Conservation (phyloP, 1,284 basidiomycete species). For the Crepidotus sp. region DNA sequence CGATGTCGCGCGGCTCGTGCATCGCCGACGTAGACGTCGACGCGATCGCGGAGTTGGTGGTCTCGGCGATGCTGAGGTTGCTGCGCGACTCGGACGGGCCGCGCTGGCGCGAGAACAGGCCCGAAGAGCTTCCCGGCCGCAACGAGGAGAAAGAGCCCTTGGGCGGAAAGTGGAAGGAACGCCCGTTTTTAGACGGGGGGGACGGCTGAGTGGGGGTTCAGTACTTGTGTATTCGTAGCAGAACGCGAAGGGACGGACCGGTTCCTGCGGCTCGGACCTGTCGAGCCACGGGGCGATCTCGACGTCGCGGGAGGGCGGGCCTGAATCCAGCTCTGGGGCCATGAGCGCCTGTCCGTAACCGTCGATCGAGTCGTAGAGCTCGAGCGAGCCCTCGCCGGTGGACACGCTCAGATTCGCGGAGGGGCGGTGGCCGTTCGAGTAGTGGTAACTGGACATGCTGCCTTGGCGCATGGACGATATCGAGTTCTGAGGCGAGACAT, state of each 20-base stretch:
- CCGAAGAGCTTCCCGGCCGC: constrained; percentile 27
- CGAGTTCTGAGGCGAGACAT: constrained; percentile 11
- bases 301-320: constrained; percentile 10
- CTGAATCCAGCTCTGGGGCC: constrained; percentile 9
- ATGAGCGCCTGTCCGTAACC: constrained; percentile 13
- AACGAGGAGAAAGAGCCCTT: constrained; percentile 36
- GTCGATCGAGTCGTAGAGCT: constrained; percentile 15
- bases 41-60: constrained; percentile 22
- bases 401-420: constrained; percentile 16
- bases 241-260: constrained; percentile 3
- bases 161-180: constrained; percentile 27
- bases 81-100: constrained; percentile 37
- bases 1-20: constrained; percentile 26
- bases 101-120: constrained; percentile 24
- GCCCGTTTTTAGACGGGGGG: constrained; percentile 17
- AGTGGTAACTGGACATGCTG: constrained; percentile 14
- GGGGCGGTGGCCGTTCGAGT: constrained; percentile 12
- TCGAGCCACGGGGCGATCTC: constrained; percentile 17
- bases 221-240: background rate
- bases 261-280: constrained; percentile 2
- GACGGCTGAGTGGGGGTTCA: constrained; percentile 11
- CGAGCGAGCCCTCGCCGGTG: constrained; percentile 11
- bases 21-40: constrained; percentile 23
- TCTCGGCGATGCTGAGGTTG: constrained; percentile 26
- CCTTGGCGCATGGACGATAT: constrained; percentile 7